phyloP scores from a whole-genome alignment of 2,329 filamentous ascomycete genomes.

The Pyricularia grisea region DNA sequence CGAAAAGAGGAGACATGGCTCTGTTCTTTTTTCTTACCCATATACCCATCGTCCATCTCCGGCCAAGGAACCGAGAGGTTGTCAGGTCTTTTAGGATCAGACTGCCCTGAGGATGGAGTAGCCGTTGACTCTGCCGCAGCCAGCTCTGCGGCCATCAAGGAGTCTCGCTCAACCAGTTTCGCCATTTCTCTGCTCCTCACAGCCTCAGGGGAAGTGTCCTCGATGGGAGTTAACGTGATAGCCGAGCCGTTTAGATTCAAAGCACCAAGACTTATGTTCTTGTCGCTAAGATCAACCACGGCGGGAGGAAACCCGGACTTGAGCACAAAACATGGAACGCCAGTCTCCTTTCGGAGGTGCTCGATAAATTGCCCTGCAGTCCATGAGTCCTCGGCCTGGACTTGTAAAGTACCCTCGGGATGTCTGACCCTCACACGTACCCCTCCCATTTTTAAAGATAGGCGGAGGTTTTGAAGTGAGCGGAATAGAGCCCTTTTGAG shows the following conservation, averaged over 20 bases:
- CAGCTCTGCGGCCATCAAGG: neutral
- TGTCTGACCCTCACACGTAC: constrained; percentile 68
- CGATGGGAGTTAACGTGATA: constrained; percentile 27
- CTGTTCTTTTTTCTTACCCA: neutral
- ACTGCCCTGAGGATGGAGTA: neutral
- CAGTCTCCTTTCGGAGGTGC: constrained; percentile 54
- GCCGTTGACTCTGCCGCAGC: neutral
- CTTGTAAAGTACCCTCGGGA: constrained; percentile 60
- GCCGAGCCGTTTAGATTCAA: constrained; percentile 39
- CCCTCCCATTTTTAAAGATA: neutral
- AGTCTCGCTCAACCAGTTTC: neutral
- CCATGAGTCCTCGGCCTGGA: constrained; percentile 60
- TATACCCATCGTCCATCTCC: constrained; percentile 4
- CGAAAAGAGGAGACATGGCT: neutral
- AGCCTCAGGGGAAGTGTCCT: constrained; percentile 1
- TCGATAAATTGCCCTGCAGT: constrained; percentile 52
- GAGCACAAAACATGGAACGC: constrained; percentile 57
- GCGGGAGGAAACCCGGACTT: constrained; percentile 82
- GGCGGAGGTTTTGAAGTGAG: neutral
- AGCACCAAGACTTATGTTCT: constrained; percentile 29
- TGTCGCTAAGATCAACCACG: constrained; percentile 51
- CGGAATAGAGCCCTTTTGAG: neutral
- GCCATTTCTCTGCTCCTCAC: neutral
- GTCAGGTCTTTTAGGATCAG: neutral
- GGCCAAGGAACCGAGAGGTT: constrained; percentile 5